Evolutionary conservation across 176 grass and related monocot species (phyloP), one percentile per base, ranked within the genome.

Genomic region (Triticum timopheevii): DNA sequence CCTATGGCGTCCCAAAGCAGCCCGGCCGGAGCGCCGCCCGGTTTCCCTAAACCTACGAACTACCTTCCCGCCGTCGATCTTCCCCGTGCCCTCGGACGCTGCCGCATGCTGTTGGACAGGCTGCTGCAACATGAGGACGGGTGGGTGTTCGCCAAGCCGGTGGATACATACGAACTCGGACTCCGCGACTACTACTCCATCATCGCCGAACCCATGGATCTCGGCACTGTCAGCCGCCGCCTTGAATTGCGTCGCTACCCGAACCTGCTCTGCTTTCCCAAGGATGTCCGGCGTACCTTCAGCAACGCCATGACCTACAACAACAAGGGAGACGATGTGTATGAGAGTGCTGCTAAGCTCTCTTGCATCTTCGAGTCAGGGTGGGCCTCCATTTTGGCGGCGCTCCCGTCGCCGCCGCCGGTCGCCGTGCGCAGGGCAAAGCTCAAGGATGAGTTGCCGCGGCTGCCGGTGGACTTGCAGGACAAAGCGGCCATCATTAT

Each of bases 211-310:
- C 89, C 95, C 35, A 95, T 97, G 95, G 92, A 95, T 82, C 90
- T 97, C 13, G 92, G 95, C 75, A 97, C 95, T 1, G 90, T 97
- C 30, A 67, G 71, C 68, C 84, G 69, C 79, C 92, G 92, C 59
- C 90, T 97, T 47, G 84, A 80, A 13, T 82, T 86, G 74, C 72
- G 82, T 69, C 91, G 89, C 30, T 97, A 97, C 82, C 24, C 2
- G 25, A 19, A 81, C 15, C 92, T 77, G 3, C 47, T 23, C 24
- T 85, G 58, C 22, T 97, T 97, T 66, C 90, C 92, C 27, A 73
- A 52, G 52, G 90, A 97, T 82, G 91, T 97, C 47, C 78, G 85
- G 25, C 86, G 93, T 67, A 97, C 95, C 73, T 97, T 95, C 79
- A 23, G 24, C 22, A 97, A 97, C 59, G 92, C 95, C 72, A 80